These are phyloP conservation scores for Phytopythium helicoides DNA, from an alignment of 352 stramenopile species.

Conservation along the genomic window DNA sequence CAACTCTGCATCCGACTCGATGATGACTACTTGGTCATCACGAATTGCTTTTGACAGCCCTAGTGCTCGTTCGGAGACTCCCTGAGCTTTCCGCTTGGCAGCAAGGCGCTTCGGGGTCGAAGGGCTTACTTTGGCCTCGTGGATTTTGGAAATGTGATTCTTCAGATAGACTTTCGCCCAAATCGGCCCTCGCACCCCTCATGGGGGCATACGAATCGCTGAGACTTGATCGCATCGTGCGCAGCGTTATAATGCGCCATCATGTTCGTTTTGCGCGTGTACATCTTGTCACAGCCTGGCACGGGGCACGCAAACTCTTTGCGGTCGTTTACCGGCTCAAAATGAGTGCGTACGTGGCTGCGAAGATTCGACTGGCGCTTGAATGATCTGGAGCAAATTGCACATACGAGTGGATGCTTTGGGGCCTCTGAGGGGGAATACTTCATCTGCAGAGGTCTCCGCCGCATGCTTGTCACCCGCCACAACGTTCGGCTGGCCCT, in stretches of 20 bases:
- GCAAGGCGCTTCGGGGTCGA: too few species aligned
- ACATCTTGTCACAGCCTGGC: constrained; percentile 50
- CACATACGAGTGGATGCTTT: constrained; percentile 29
- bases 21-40: too few species aligned
- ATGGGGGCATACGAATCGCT: constrained; percentile 61
- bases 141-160: constrained; percentile 62
- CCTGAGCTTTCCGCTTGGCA: too few species aligned
- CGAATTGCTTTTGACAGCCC: too few species aligned
- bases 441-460: constrained; percentile 1
- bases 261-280: constrained; percentile 70
- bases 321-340: constrained; percentile 57
- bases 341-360: constrained; percentile 59
- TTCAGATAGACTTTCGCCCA: constrained; percentile 72
- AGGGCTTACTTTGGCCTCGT: constrained; percentile 22
- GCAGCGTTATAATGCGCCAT: constrained; percentile 75
- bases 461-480: not conserved
- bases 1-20: too few species aligned
- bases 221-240: constrained; percentile 54
- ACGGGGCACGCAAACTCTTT: constrained; percentile 65
- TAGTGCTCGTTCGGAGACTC: too few species aligned
- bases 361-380: constrained; percentile 51
- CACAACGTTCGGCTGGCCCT: too few species aligned
- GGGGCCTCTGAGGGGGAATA: too few species aligned
- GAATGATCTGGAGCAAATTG: constrained; percentile 52
- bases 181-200: constrained; percentile 60